Conservation (phyloP, 768 basidiomycete species). For the Tulasnella sp. region DNA sequence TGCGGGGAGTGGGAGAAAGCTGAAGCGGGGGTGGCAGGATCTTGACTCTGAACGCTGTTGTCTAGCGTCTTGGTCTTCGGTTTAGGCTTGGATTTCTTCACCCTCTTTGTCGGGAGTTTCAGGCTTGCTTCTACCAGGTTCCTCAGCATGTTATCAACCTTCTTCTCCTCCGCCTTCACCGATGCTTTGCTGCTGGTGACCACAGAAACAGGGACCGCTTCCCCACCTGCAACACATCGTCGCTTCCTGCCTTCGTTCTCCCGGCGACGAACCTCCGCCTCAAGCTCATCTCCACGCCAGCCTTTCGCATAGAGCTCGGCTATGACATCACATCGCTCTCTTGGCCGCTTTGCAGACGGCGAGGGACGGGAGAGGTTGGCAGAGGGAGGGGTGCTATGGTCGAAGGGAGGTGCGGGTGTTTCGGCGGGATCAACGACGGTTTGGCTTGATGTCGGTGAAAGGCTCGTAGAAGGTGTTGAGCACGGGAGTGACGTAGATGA, state of each 20-base stretch:
- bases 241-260: background rate
- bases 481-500: background rate
- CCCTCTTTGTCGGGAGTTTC: background rate
- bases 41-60: background rate
- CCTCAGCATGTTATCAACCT: background rate
- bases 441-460: background rate
- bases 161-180: background rate
- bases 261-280: background rate
- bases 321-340: constrained; percentile 8
- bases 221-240: background rate
- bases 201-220: background rate
- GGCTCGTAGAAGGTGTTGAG: background rate
- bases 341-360: background rate
- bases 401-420: background rate
- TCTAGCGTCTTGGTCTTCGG: background rate
- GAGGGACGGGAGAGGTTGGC: background rate
- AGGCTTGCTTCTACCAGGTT: background rate
- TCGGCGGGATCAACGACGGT: background rate
- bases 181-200: background rate
- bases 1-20: background rate
- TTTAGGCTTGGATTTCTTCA: background rate
- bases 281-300: background rate
- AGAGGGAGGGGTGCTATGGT: background rate
- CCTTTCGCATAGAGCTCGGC: constrained; percentile 7
- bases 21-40: background rate